Conservation (phyloP, 257 asterid genomes). For the Solanum okadae region DNA sequence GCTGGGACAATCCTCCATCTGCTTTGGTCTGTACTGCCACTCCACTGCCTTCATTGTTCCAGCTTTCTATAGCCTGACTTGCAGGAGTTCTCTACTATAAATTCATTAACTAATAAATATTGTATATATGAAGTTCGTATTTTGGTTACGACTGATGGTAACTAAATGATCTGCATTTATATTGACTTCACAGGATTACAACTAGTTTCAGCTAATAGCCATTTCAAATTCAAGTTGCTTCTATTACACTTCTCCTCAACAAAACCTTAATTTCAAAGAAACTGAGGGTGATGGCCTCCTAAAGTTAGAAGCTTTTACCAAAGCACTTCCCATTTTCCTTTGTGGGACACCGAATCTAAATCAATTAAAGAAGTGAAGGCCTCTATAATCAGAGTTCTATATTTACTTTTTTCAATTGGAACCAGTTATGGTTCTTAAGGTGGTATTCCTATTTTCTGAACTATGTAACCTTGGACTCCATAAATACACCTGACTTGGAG, state of each 20-base stretch:
- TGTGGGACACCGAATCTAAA: neutral
- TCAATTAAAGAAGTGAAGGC: neutral
- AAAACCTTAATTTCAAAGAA: neutral
- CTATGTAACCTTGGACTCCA: neutral
- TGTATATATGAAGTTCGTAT: neutral
- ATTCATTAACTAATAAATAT: neutral
- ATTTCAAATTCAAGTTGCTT: neutral
- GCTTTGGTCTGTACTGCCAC: too few species aligned
- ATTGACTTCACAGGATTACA: neutral
- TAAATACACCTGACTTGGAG: neutral
- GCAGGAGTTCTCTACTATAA: neutral
- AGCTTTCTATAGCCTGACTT: too few species aligned
- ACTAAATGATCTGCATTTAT: neutral
- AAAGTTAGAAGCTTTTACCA: neutral
- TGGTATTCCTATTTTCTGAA: neutral
- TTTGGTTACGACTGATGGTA: neutral
- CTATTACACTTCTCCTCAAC: neutral
- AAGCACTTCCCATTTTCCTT: neutral
- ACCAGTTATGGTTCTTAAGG: neutral
- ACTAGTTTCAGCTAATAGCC: neutral
- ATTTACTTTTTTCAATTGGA: neutral
- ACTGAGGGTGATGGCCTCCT: neutral
- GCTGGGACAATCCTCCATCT: too few species aligned
- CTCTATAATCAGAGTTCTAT: neutral
- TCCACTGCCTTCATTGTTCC: too few species aligned